Conservation (phyloP, 257 asterid species). For the Ilex asprella region DNA sequence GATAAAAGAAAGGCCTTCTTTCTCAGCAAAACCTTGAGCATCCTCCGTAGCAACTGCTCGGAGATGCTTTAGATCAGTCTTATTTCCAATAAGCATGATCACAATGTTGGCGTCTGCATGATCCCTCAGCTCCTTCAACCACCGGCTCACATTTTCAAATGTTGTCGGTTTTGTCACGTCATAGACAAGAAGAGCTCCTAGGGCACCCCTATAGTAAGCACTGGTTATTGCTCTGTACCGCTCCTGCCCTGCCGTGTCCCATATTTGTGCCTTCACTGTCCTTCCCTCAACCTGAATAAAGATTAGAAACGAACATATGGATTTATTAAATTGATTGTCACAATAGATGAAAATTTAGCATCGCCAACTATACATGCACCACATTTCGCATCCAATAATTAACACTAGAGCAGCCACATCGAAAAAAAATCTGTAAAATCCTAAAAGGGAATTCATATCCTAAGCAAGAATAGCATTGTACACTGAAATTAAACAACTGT, state of each 20-base stretch:
- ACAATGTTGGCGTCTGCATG: constrained; percentile 90
- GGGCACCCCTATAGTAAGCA: constrained; percentile 93
- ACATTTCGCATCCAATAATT: too few relatives aligned
- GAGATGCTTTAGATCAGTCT: constrained; percentile 86
- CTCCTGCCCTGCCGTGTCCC: constrained; percentile 99
- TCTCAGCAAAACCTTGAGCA: constrained; percentile 85
- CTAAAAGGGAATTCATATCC: too few relatives aligned
- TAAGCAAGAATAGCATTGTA: too few relatives aligned
- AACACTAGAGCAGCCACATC: too few relatives aligned
- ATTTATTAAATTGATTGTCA: too few relatives aligned
- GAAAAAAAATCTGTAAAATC: too few relatives aligned
- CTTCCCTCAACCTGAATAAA: constrained; percentile 69
- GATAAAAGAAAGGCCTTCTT: constrained; percentile 77
- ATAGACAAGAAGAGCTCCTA: constrained; percentile 91
- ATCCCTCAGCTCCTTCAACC: constrained; percentile 97
- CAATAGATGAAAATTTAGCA: too few relatives aligned
- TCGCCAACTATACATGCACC: too few relatives aligned
- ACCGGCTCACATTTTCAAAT: constrained; percentile 77
- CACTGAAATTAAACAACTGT: too few relatives aligned
- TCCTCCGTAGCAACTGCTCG: constrained; percentile 90
- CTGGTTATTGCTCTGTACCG: constrained; percentile 96
- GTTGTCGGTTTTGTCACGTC: constrained; percentile 91
- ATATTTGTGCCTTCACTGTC: constrained; percentile 89
- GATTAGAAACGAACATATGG: too few relatives aligned
- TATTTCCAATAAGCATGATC: constrained; percentile 85